Conservation (phyloP, 768 basidiomycete genomes). For the Suillus placidus region DNA sequence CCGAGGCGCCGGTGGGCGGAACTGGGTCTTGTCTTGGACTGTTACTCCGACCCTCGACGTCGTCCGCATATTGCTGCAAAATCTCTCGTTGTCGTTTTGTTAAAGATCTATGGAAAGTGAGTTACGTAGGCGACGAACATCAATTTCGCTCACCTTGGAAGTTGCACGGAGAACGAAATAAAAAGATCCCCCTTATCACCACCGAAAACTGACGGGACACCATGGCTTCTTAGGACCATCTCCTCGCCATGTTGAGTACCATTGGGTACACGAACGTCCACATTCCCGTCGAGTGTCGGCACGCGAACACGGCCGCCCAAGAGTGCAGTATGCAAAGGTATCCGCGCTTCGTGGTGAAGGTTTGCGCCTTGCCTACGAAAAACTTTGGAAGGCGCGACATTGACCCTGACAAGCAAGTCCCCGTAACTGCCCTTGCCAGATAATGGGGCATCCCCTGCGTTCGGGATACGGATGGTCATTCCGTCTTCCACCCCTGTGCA, state of each 20-base stretch:
- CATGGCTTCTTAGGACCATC: conserved; percentile 89
- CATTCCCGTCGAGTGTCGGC: conserved; percentile 93
- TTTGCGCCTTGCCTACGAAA: conserved; percentile 93
- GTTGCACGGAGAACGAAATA: conserved; percentile 82
- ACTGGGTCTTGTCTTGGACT: conserved; percentile 22
- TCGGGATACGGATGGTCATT: conserved; percentile 83
- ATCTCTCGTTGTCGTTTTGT: conserved; percentile 84
- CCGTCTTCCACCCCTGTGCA: conserved; percentile 88
- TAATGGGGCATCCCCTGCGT: conserved; percentile 82
- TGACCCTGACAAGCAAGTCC: conserved; percentile 85
- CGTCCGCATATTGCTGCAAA: conserved; percentile 88
- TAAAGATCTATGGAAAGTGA: conserved; percentile 59
- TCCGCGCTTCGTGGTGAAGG: conserved; percentile 85
- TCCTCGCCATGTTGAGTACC: conserved; percentile 98
- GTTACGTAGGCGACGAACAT: conserved; percentile 13
- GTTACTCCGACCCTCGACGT: conserved; percentile 72
- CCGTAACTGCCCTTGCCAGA: conserved; percentile 77
- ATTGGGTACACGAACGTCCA: conserved; percentile 87
- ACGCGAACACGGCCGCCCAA: conserved; percentile 93
- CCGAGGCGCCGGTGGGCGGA: conserved; percentile 22
- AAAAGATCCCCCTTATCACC: conserved; percentile 81
- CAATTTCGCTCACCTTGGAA: conserved; percentile 75
- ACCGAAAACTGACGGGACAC: conserved; percentile 65
- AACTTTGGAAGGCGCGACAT: conserved; percentile 77
- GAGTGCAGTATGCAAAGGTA: conserved; percentile 89